Percentiles rank a stretch among this genome's conserved stretches.
These are phyloP conservation scores for Allomyces arbusculus DNA, from an alignment of 192 early-diverging fungal genomes.

Conservation along the genomic window DNA sequence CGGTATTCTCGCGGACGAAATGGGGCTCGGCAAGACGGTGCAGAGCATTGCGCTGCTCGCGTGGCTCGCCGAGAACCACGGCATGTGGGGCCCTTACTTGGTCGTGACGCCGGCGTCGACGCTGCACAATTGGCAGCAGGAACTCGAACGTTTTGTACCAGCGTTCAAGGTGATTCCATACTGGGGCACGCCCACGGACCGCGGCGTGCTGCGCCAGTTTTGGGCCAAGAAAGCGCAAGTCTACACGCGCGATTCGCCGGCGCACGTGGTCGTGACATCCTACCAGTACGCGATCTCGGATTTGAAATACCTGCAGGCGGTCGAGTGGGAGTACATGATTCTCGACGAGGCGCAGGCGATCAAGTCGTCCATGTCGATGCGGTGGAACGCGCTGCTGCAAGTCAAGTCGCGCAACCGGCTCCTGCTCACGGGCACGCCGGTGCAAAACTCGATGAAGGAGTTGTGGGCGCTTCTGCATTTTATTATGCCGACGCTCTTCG, in stretches of 20 bases:
- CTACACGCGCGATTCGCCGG: conserved; percentile 51
- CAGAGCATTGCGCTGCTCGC: conserved; percentile 80
- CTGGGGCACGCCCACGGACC: conserved; percentile 66
- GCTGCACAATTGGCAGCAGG: conserved; percentile 83
- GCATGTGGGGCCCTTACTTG: conserved; percentile 80
- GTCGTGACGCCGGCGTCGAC: conserved; percentile 76
- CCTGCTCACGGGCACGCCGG: conserved; percentile 75
- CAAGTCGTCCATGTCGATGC: conserved; percentile 43
- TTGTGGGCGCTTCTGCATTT: conserved; percentile 85
- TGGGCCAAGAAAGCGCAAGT: conserved; percentile 52
- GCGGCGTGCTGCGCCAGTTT: conserved; percentile 62
- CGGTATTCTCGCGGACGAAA: conserved; percentile 37
- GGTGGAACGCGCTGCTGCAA: conserved; percentile 67
- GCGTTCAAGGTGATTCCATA: conserved; percentile 65
- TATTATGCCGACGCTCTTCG: conserved; percentile 86
- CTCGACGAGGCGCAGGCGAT: conserved; percentile 89
- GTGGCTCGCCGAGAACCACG: conserved; percentile 62
- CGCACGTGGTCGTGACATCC: conserved; percentile 75
- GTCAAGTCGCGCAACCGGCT: conserved; percentile 72
- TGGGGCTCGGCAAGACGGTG: conserved; percentile 62
- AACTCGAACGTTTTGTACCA: conserved; percentile 61
- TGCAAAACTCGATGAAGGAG: conserved; percentile 89
- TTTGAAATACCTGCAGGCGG: conserved; percentile 52
- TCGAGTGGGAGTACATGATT: conserved; percentile 92
- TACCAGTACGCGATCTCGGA: conserved; percentile 69